Evolutionary conservation across 2,329 filamentous ascomycete genomes (phyloP), one percentile per base, ranked within the genome.

Genomic region (Paradendryphiella salina): DNA sequence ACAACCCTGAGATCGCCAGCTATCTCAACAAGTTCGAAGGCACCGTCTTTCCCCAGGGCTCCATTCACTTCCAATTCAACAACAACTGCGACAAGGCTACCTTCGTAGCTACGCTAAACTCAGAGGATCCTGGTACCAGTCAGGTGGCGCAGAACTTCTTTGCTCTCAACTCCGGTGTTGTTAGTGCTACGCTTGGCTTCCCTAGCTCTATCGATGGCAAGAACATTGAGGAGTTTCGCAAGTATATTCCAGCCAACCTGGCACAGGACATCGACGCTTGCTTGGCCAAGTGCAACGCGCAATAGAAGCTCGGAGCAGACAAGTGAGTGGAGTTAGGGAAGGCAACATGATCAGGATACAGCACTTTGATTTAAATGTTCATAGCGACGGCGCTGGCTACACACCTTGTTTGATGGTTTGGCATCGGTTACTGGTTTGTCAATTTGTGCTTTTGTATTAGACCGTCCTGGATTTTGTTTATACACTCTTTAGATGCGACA

Each of bases 211-310:
- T 74, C 31, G 60, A 71, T 31, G 70, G 69, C 1, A 58, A 60
- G 52, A 68, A 75, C 49, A 70, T 76, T 15, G 66, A 73, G 52
- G 39, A 61, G 28, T 75, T 76, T 55, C 43, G 69, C 28, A 64
- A 65, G 45, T 31, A 31, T 6, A 73, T 76, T 33, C 82, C 82
- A 13, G 63, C 64, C 8, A 80, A 77, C 50, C 73, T 84, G 35
- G 80, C 81, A 3, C 65, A 76, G 17, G 80, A 80, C 41, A 76
- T 84, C 10, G 78, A 83, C 52, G 61, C 74, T 54, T 85, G 82
- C 66, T 67, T 84, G 61, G 64, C 71, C 52, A 79, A 75, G 65
- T 83, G 82, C 52, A 60, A 59, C 13, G 49, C 34, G 39, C 28
- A 52, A 13, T 46, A 44, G 49, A 32, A 15, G 13, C 26, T 23